These are phyloP conservation scores for Diaporthe ilicicola DNA, from an alignment of 2,329 filamentous ascomycete genomes.

Conservation along the genomic window DNA sequence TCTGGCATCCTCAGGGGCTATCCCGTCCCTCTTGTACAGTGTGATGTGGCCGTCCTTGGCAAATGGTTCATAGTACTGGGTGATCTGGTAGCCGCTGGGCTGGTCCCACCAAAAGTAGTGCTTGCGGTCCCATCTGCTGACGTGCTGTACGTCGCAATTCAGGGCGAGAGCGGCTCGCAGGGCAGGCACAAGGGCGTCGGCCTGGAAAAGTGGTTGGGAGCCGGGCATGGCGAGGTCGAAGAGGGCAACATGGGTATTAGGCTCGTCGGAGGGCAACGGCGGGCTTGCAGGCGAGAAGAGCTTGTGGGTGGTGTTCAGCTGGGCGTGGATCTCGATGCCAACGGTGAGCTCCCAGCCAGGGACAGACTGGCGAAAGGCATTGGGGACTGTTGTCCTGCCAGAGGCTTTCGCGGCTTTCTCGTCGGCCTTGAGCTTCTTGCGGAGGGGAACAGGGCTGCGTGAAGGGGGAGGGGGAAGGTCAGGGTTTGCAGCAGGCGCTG, in stretches of 20 bases:
- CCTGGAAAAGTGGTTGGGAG: conserved; percentile 86
- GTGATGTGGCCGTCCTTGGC: conserved; percentile 76
- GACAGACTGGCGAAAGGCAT: conserved; percentile 59
- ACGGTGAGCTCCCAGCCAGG: conserved; percentile 91
- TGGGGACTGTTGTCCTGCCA: conserved; percentile 55
- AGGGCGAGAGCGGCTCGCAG: conserved; percentile 87
- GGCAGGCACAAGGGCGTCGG: conserved; percentile 85
- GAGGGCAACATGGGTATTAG: conserved; percentile 86
- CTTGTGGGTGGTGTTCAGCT: conserved; percentile 88
- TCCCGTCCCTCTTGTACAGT: conserved; percentile 79
- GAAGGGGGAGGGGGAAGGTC: background rate
- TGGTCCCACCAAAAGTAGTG: conserved; percentile 99
- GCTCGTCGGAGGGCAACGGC: conserved; percentile 63
- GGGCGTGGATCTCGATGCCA: conserved; percentile 96
- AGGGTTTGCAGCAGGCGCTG: background rate
- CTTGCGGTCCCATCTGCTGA: conserved; percentile 91
- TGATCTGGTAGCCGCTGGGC: conserved; percentile 95
- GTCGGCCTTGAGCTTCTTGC: conserved; percentile 78
- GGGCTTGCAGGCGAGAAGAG: conserved; percentile 79
- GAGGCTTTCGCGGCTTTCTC: conserved; percentile 58
- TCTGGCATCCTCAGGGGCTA: conserved; percentile 76
- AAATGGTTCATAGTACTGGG: conserved; percentile 86
- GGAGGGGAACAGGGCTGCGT: conserved; percentile 58
- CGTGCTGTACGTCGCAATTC: conserved; percentile 77
- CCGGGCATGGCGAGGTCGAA: conserved; percentile 93